phyloP scores from a whole-genome alignment of 2,329 filamentous ascomycete genomes.

The Penicillium nordicum region DNA sequence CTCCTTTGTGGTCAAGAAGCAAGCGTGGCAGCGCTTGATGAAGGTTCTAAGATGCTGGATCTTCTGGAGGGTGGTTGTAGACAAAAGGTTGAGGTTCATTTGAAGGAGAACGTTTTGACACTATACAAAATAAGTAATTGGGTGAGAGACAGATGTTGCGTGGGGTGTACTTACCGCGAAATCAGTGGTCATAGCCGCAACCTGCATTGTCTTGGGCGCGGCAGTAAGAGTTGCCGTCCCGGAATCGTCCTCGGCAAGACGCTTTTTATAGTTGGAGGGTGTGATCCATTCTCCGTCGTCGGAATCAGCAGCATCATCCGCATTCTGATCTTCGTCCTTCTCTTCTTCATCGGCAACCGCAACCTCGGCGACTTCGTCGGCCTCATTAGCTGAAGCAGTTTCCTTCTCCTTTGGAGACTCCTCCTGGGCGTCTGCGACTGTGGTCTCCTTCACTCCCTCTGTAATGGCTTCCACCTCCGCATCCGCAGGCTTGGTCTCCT shows the following conservation, averaged over 20 bases:
- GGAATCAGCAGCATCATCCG: conserved; percentile 40
- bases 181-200: conserved; percentile 89
- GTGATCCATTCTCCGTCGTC: conserved; percentile 84
- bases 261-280: conserved; percentile 82
- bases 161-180: conserved; percentile 68
- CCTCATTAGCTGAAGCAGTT: conserved; percentile 8
- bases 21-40: conserved; percentile 88
- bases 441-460: conserved; percentile 27
- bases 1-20: conserved; percentile 80
- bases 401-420: conserved; percentile 24
- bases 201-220: conserved; percentile 67
- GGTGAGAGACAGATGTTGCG: neutral
- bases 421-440: conserved; percentile 26
- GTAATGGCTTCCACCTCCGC: conserved; percentile 29
- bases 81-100: conserved; percentile 88
- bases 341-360: conserved; percentile 23
- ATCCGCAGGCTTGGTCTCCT: conserved; percentile 28
- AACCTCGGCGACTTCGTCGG: conserved; percentile 24
- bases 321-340: conserved; percentile 29
- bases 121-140: conserved; percentile 21
- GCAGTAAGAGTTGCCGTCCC: conserved; percentile 49
- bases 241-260: conserved; percentile 65
- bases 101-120: conserved; percentile 86
- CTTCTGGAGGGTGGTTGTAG: conserved; percentile 67
- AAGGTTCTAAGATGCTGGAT: conserved; percentile 84